Evolutionary conservation across 768 basidiomycete species (phyloP), one percentile per base, ranked within the genome.

Genomic region (Collybiopsis luxurians): DNA sequence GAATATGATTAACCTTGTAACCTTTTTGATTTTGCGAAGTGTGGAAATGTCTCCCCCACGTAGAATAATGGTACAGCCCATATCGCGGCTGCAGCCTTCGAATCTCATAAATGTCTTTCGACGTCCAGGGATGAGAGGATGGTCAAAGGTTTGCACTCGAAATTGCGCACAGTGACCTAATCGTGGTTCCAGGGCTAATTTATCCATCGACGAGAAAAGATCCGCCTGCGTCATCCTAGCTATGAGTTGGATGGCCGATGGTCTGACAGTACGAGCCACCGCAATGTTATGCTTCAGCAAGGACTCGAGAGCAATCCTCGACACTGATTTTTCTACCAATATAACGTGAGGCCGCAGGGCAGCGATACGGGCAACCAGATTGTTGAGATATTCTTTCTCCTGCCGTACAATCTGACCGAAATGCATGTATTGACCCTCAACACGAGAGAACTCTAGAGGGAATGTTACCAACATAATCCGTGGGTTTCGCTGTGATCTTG

Each of bases 91-190:
- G 65, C 95, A 97, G 1, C 96, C 96, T 71, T 99, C 97, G 65
- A 99, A 98, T 1, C 97, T 88, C 93, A 99, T 95, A 66, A 93
- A 90, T 0, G 96, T 93, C 76, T 99, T 99, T 55, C 97, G 81
- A 17, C 82, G 82, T 19, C 94, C 95, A n/a, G 95, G 94, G 40
- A 98, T 99, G 39, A 95, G 78, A 12, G 84, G 80, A 70, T 99
- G 95, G 60, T 98, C 96, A 68, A 90, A 98, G 0, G 97, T 97
- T 70, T 97, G 94, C 5, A 98, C 81, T 31, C 86, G 80, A 70
- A 93, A 96, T 19, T 83, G 82, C 5, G 83, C 75, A 66, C 95
- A 98, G 64, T 96, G 89, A 2, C 96, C 96, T 23, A 98, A 73
- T 34, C 86, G 86, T 6, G 95, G 93, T 66, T 96, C 92, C 58